phyloP scores from a whole-genome alignment of 2,329 filamentous ascomycete genomes.

The Fusarium odoratissimum region DNA sequence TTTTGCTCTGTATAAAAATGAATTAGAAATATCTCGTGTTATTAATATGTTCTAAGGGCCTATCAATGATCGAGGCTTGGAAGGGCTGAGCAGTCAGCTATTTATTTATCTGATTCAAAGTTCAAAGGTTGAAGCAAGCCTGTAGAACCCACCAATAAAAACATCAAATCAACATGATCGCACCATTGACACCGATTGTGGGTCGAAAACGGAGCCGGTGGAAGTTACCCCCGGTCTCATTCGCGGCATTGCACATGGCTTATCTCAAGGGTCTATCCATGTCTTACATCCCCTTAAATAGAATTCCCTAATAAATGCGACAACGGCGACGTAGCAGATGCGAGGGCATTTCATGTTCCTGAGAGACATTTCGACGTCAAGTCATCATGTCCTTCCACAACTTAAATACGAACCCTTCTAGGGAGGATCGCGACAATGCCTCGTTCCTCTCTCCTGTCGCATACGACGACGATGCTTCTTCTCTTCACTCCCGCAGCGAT shows the following conservation, averaged over 20 bases:
- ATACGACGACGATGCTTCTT: constrained; percentile 77
- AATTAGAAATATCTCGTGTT: not conserved
- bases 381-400: constrained; percentile 39
- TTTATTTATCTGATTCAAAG: not conserved
- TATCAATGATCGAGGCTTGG: not conserved
- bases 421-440: constrained; percentile 46
- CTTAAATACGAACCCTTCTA: constrained; percentile 38
- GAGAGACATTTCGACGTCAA: constrained; percentile 27
- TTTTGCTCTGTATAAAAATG: not conserved
- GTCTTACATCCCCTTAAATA: constrained; percentile 39
- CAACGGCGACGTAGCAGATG: constrained; percentile 19
- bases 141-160: not conserved
- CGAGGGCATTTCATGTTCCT: constrained; percentile 27
- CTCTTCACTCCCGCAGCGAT: constrained; percentile 74
- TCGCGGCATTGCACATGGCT: constrained; percentile 21
- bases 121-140: not conserved
- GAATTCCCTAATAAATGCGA: constrained; percentile 26
- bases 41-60: not conserved
- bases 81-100: not conserved
- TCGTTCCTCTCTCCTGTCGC: constrained; percentile 71
- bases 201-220: constrained; percentile 31
- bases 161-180: not conserved
- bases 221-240: constrained; percentile 42
- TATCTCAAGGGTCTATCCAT: constrained; percentile 32
- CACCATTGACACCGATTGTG: constrained; percentile 9